Conservation (phyloP, 2,329 filamentous ascomycete species). For the Paecilomyces formosus region DNA sequence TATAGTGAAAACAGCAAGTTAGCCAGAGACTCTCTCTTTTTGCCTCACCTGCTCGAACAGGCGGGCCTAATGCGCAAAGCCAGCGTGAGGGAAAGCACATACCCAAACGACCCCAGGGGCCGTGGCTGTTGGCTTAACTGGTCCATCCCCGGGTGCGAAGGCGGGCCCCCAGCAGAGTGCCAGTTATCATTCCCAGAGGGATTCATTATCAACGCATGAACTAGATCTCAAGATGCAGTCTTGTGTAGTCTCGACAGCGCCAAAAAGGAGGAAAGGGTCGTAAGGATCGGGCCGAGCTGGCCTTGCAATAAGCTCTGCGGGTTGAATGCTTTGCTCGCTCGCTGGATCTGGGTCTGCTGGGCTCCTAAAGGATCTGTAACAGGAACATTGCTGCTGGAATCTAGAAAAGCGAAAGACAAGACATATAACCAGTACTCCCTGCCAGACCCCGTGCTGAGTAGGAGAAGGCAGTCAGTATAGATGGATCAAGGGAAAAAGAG, state of each 20-base stretch:
- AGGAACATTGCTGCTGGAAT: neutral
- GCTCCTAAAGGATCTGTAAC: neutral
- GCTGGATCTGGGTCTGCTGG: neutral
- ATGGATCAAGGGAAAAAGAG: constrained; percentile 3
- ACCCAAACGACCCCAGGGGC: constrained; percentile 39
- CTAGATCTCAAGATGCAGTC: constrained; percentile 1
- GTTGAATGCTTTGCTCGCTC: neutral
- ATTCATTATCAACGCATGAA: constrained; percentile 30
- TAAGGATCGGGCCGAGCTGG: neutral
- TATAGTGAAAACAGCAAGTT: constrained; percentile 3
- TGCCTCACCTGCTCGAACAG: neutral
- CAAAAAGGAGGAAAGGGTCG: neutral
- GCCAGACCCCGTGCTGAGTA: neutral
- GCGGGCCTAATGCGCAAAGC: neutral
- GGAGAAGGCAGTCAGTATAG: constrained; percentile 2
- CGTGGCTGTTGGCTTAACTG: constrained; percentile 36
- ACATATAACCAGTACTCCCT: neutral
- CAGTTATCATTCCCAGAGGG: constrained; percentile 35
- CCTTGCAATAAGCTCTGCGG: neutral
- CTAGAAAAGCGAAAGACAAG: neutral
- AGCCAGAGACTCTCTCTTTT: constrained; percentile 1
- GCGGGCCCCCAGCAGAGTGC: constrained; percentile 33
- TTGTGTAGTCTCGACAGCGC: neutral
- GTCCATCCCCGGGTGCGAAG: constrained; percentile 35
- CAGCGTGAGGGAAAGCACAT: constrained; percentile 11